Percentiles rank a stretch among this genome's conserved stretches.
Conservation (phyloP, 1,284 basidiomycete genomes). For the Pholiota adiposa region DNA sequence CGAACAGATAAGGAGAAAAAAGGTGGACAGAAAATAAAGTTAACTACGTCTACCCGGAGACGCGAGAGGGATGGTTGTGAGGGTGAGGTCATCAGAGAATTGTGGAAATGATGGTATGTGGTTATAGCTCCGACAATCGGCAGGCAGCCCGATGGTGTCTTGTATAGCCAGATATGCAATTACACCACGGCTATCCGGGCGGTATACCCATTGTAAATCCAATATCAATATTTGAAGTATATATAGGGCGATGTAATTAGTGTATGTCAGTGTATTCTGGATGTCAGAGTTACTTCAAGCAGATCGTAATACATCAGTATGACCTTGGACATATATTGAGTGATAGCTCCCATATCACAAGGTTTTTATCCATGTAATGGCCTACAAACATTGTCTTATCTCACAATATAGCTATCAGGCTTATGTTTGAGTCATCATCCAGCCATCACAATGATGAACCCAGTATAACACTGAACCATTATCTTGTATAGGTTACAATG, state of each 20-base stretch:
- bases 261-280: neutral
- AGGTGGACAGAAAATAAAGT: too few species aligned
- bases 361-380: too few species aligned
- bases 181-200: neutral
- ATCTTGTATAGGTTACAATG: neutral
- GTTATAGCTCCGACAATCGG: neutral
- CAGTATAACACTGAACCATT: neutral
- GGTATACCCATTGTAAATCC: neutral
- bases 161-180: neutral
- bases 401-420: neutral
- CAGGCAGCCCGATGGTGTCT: neutral
- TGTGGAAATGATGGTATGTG: neutral
- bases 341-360: neutral
- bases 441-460: neutral
- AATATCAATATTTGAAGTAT: neutral
- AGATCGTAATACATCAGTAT: neutral
- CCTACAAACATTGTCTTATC: neutral
- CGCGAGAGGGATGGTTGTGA: neutral
- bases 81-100: neutral
- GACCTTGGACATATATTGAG: neutral
- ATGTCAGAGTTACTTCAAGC: neutral
- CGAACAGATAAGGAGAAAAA: too few species aligned
- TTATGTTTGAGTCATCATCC: neutral
- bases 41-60: too few species aligned
- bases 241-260: neutral